phyloP scores from a whole-genome alignment of 306 rosid genomes.

The Hippophae tibetana region DNA sequence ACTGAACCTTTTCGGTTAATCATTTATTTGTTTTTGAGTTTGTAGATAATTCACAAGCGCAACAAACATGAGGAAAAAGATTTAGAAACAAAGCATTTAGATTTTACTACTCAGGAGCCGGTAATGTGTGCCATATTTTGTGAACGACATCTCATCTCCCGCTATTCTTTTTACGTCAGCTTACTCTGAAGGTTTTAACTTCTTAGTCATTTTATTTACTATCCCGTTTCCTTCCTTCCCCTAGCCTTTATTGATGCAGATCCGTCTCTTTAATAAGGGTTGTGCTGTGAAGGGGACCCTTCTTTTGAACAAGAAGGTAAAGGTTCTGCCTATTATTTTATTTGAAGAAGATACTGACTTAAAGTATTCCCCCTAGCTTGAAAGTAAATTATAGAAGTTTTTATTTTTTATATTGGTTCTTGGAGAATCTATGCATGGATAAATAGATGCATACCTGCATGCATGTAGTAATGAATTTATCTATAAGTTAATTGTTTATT shows the following conservation, averaged over 20 bases:
- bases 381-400: background rate
- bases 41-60: slow-evolving; percentile 22
- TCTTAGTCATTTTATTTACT: slow-evolving; percentile 18
- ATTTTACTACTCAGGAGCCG: slow-evolving; percentile 26
- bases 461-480: too few relatives aligned
- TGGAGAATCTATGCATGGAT: too few relatives aligned
- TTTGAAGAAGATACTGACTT: background rate
- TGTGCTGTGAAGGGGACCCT: slow-evolving; percentile 66
- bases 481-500: too few relatives aligned
- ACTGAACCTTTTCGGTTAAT: background rate
- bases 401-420: too few relatives aligned
- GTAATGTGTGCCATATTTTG: slow-evolving; percentile 22
- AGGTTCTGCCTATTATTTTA: background rate
- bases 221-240: background rate
- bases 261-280: slow-evolving; percentile 62
- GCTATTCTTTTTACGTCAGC: background rate
- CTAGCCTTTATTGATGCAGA: slow-evolving; percentile 74
- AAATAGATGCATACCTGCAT: too few relatives aligned
- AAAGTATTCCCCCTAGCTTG: background rate
- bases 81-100: slow-evolving; percentile 17
- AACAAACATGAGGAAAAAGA: slow-evolving; percentile 22
- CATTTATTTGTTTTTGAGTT: slow-evolving; percentile 4
- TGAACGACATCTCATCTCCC: slow-evolving; percentile 10
- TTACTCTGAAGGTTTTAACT: background rate
- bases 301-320: slow-evolving; percentile 61